Evolutionary conservation across 108 stramenopile species (phyloP), one percentile per base, ranked within the genome.

Genomic region (Nitzschia sp.): DNA sequence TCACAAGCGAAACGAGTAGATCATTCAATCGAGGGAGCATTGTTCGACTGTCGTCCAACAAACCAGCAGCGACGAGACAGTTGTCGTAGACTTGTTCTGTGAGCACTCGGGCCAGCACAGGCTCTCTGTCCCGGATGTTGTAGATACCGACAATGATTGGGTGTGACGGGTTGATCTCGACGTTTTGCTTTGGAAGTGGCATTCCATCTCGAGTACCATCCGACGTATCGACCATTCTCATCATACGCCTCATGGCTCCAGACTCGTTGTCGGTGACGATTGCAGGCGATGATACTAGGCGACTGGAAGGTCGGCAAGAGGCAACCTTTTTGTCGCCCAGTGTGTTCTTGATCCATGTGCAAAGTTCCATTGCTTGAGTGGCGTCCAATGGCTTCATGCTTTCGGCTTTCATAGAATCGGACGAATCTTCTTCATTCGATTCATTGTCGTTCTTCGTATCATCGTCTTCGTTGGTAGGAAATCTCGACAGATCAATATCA

Each of bases 211-310:
- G 77, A 13, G 79, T 81, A 16, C 93, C 93, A 46, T 88, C 90
- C 55, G 86, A 81, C n/a, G 86, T 90, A 58, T 97, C 96, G 11
- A 99, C 92, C 81, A 97, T 88, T 50, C 94, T 79, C 97, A 99
- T 98, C 97, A 99, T 98, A 23, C 96, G 81, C 55, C 98, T 82
- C 72, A 98, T 72, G 0, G 97, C 87, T 29, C 93, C 97, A 15
- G 93, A 95, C 79, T 99, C 99, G 63, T 96, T 94, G 86, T 97
- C 97, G 1, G 96, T 95, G 47, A 99, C 82, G 56, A 99, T 93
- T 32, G 99, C 99, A 1, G 99, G 99, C 23, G 98, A 96, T 52
- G 85, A 80, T 9, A 67, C 66, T 26, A 99, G 80, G 3, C 98
- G 87, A 22, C 72, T 75, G 13, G 97, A 97, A 3, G 85, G 83